Evolutionary conservation across 1,284 basidiomycete genomes (phyloP).

Genomic region (Malassezia yamatoensis): DNA sequence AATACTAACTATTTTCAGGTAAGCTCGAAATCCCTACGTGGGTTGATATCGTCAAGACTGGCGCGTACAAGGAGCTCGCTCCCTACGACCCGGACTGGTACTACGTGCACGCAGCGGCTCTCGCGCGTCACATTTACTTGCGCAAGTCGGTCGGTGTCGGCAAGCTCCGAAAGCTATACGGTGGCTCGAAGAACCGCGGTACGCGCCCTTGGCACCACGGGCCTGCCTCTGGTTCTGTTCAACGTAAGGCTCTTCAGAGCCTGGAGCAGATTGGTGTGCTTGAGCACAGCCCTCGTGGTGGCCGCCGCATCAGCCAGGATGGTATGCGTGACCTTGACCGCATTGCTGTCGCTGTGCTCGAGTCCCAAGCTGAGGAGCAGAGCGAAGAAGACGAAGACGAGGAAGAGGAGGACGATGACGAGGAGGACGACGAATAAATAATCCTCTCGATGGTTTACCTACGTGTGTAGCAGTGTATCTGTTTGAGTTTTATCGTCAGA

Average conservation of each 20-base stretch:
- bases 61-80: conserved; percentile 91
- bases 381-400: conserved; percentile 79
- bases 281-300: conserved; percentile 81
- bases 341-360: conserved; percentile 91
- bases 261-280: conserved; percentile 98
- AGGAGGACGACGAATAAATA: conserved; percentile 34
- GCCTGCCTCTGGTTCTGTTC: conserved; percentile 62
- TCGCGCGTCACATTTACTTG: conserved; percentile 99
- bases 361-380: conserved; percentile 71
- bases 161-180: conserved; percentile 90
- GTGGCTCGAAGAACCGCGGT: conserved; percentile 77
- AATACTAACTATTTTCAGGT: conserved; percentile 49
- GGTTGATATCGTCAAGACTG: conserved; percentile 99
- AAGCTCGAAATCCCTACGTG: conserved; percentile 97
- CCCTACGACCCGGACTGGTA: conserved; percentile 99
- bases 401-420: conserved; percentile 55
- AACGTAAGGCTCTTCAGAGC: conserved; percentile 68
- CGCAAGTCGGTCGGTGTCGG: conserved; percentile 97
- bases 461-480: conserved; percentile 15
- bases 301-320: conserved; percentile 90
- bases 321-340: conserved; percentile 95
- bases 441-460: neutral
- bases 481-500: conserved; percentile 6
- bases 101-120: conserved; percentile 91
- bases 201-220: conserved; percentile 88